These are phyloP conservation scores for Neurospora africana DNA, from an alignment of 495 filamentous ascomycete genomes.

Conservation along the genomic window DNA sequence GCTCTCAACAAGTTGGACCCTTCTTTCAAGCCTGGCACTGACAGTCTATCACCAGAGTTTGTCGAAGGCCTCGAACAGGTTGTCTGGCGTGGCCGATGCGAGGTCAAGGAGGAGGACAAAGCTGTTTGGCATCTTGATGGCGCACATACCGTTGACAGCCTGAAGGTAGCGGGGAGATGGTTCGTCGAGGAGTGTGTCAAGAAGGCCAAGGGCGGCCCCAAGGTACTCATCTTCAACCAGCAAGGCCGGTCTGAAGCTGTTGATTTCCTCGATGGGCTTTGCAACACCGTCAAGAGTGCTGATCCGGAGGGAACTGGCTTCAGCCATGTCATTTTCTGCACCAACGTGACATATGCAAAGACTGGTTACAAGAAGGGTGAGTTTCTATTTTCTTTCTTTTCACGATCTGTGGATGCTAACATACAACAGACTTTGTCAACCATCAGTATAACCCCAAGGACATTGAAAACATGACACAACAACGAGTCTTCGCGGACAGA, in stretches of 20 bases:
- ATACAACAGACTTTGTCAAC: slow-evolving; percentile 57
- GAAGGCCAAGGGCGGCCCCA: slow-evolving; percentile 25
- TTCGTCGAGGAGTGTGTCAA: slow-evolving; percentile 44
- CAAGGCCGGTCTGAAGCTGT: slow-evolving; percentile 74
- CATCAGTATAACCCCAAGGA: slow-evolving; percentile 58
- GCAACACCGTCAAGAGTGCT: slow-evolving; percentile 38
- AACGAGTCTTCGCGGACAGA: slow-evolving; percentile 59
- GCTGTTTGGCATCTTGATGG: slow-evolving; percentile 85
- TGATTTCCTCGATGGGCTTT: slow-evolving; percentile 56
- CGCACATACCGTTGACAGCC: slow-evolving; percentile 83
- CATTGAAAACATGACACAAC: slow-evolving; percentile 59
- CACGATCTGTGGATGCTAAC: slow-evolving; percentile 17
- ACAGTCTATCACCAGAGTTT: slow-evolving; percentile 54
- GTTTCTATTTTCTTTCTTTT: background rate
- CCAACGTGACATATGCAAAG: slow-evolving; percentile 68
- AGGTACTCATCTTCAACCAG: slow-evolving; percentile 92
- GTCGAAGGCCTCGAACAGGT: slow-evolving; percentile 63
- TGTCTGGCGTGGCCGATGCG: slow-evolving; percentile 72
- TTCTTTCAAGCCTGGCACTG: slow-evolving; percentile 13
- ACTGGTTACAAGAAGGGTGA: slow-evolving; percentile 52
- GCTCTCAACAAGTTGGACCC: slow-evolving; percentile 39
- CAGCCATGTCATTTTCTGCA: slow-evolving; percentile 76
- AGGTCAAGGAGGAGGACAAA: slow-evolving; percentile 55
- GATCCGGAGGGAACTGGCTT: slow-evolving; percentile 45
- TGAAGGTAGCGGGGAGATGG: slow-evolving; percentile 70